Conservation (phyloP, 2,329 filamentous ascomycete species). For the Colletotrichum eremochloae region DNA sequence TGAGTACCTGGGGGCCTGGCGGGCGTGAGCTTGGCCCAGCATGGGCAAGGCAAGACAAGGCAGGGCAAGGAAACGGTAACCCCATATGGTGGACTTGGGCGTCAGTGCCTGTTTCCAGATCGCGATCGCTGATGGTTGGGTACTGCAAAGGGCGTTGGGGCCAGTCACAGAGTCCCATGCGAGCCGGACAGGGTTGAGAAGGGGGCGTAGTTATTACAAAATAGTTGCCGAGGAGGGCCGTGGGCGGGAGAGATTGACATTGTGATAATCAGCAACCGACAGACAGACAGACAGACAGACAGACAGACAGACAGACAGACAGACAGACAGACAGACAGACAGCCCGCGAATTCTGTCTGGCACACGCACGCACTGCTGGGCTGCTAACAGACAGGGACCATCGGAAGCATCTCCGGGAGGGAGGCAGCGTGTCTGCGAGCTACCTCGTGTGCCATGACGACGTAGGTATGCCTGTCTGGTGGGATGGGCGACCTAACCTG, state of each 20-base stretch:
- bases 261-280: not conserved
- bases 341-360: too few relatives aligned
- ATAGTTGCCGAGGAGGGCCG: not conserved
- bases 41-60: not conserved
- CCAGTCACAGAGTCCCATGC: slow-evolving; percentile 4
- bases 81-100: not conserved
- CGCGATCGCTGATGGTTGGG: not conserved
- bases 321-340: too few relatives aligned
- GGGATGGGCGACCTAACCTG: slow-evolving; percentile 10
- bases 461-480: too few relatives aligned
- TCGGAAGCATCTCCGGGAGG: not conserved
- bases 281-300: too few relatives aligned
- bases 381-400: not conserved
- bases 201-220: not conserved
- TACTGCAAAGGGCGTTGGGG: not conserved
- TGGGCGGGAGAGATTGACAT: not conserved
- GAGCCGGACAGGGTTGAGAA: not conserved
- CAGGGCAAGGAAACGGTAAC: not conserved
- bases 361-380: too few relatives aligned
- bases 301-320: too few relatives aligned
- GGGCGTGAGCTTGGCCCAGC: not conserved
- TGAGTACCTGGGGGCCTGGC: not conserved
- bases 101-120: slow-evolving; percentile 8
- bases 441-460: slow-evolving; percentile 32
- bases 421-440: not conserved